Evolutionary conservation across 2,329 filamentous ascomycete genomes (phyloP), one percentile per base, ranked within the genome.

Genomic region (Hymenoscyphus linearis): DNA sequence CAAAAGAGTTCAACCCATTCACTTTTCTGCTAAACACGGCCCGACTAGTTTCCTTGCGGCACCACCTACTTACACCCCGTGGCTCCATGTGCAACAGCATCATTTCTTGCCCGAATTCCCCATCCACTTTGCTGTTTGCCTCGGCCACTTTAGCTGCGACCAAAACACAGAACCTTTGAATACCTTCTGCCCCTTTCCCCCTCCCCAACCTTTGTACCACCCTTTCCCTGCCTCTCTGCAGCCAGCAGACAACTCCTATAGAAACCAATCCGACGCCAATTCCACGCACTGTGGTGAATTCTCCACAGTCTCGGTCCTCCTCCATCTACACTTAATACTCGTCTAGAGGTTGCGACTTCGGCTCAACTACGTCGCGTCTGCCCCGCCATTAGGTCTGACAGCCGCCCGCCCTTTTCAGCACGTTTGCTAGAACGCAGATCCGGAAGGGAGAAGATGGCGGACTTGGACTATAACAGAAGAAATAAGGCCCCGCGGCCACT

Each of bases 401-500:
- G 40, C 40, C 40, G 40, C 40, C 18, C 40, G 31, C 6, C 40
- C 40, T n/a, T 22, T 47, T 18, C 40, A 47, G 40, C 40, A 47
- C 40, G 40, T 47, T 47, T 47, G 40, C 40, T 47, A 47, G 40
- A 47, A 47, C 40, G 18, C 40, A 47, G 40, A 37, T 18, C 44
- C 31, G 27, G 18, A 37, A 18, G 35, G 50, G 47, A 25, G 18
- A 62, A 54, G 61, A 70, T 70, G 68, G 62, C 70, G 36, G 71
- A 73, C 56, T 62, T 69, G 60, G 93, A 98, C 77, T 84, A 85
- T 69, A 87, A 81, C 70, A 87, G 93, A 75, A 90, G 93, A 74
- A 98, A 98, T 79, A 89, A 90, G 78, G 85, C 85, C 74, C 90
- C 95, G 50, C 86, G 93, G 64, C 84, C 88, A 65, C 79, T 99